Conservation (phyloP, 2,329 filamentous ascomycete genomes). For the Fusarium buharicum region DNA sequence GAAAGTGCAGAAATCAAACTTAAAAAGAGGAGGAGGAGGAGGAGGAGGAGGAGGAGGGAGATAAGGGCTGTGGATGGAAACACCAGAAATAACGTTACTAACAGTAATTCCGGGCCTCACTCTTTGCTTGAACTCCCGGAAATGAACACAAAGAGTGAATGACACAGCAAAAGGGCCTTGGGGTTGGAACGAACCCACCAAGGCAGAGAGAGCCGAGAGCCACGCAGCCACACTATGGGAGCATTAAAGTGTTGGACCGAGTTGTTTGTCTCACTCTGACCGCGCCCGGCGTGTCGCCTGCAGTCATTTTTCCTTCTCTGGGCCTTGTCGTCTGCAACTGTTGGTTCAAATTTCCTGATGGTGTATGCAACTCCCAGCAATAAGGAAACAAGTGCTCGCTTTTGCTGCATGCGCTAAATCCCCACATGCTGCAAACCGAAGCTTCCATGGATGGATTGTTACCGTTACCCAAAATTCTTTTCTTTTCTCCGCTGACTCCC, state of each 20-base stretch:
- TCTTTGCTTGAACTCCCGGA: conserved; percentile 6
- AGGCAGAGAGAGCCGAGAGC: no score
- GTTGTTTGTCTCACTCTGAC: conserved; percentile 28
- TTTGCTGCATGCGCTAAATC: conserved; percentile 8
- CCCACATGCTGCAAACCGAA: conserved; percentile 46
- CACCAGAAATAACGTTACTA: conserved; percentile 10
- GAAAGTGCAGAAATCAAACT: not conserved
- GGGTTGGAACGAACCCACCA: no score
- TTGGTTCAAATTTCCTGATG: conserved; percentile 32
- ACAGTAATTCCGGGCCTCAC: conserved; percentile 2
- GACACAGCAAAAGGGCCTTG: not conserved
- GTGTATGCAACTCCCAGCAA: conserved; percentile 37
- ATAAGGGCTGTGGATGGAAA: conserved; percentile 7
- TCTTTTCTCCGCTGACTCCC: conserved; percentile 20
- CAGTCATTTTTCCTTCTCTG: conserved; percentile 23
- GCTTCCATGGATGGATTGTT: no score
- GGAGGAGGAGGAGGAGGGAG: not conserved
- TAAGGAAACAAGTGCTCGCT: conserved; percentile 2
- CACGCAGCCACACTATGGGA: not conserved
- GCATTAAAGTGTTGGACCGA: not conserved
- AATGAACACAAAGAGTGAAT: conserved; percentile 1
- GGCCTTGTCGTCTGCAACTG: conserved; percentile 30
- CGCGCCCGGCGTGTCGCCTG: conserved; percentile 30
- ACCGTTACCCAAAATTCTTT: conserved; percentile 3
- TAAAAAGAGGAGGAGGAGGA: not conserved